A percentile compares a stretch with the other conserved stretches of the same genome.
phyloP scores from a whole-genome alignment of 306 rosid genomes.

The Quercus variabilis region DNA sequence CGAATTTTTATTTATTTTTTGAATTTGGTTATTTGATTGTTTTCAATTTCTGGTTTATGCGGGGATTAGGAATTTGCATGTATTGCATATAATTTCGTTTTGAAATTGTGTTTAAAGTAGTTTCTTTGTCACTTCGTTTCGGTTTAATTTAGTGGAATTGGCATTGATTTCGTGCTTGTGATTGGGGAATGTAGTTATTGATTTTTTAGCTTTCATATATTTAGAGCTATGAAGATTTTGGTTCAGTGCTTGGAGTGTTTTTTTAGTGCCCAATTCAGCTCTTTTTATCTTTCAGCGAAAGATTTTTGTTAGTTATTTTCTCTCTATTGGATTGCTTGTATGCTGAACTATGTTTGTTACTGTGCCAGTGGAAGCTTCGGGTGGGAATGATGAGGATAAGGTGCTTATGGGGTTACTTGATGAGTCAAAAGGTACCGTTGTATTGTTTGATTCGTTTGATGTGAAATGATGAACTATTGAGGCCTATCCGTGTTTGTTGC shows the following conservation, averaged over 20 bases:
- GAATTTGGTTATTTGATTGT: background rate
- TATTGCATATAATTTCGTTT: too few relatives aligned
- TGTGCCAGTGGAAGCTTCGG: conserved; percentile 32
- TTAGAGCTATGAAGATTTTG: background rate
- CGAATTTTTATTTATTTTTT: background rate
- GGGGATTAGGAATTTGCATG: too few relatives aligned
- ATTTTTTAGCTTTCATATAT: background rate
- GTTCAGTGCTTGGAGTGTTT: background rate
- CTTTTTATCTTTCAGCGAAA: background rate
- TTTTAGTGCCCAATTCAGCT: background rate
- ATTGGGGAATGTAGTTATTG: background rate
- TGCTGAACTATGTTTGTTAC: background rate
- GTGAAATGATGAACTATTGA: background rate
- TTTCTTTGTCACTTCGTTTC: background rate
- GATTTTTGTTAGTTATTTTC: background rate
- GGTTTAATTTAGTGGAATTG: background rate
- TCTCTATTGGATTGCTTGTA: background rate
- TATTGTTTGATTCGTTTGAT: background rate
- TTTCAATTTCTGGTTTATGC: background rate
- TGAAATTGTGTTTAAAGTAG: background rate
- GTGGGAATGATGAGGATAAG: conserved; percentile 42
- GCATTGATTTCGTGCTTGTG: background rate
- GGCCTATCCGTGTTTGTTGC: background rate
- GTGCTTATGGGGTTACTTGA: conserved; percentile 34
- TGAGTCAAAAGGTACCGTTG: conserved; percentile 44